A percentile compares a stretch with the other conserved stretches of the same genome.
These are phyloP conservation scores for Eragrostis tef DNA, from an alignment of 202 grass and related monocot species.

Conservation along the genomic window DNA sequence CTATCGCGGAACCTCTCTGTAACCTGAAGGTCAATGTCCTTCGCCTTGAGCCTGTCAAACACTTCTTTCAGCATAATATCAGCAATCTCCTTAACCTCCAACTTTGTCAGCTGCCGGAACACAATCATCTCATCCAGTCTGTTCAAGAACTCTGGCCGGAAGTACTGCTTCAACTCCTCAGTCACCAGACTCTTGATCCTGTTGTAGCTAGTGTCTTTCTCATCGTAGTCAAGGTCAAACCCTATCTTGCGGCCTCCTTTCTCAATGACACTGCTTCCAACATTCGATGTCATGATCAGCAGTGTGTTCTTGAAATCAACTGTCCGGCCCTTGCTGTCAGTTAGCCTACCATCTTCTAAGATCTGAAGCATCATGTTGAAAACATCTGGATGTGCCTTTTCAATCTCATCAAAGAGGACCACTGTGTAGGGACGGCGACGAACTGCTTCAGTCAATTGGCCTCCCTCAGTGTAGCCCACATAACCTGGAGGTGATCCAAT, in stretches of 20 bases:
- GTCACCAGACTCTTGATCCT: constrained; percentile 85
- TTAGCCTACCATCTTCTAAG: constrained; percentile 81
- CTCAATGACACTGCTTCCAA: constrained; percentile 86
- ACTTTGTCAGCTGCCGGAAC: constrained; percentile 82
- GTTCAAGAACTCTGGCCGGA: constrained; percentile 84
- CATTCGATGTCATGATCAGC: constrained; percentile 85
- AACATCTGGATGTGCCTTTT: constrained; percentile 91
- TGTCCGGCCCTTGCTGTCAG: constrained; percentile 80
- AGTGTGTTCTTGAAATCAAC: constrained; percentile 92
- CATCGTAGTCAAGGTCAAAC: constrained; percentile 77
- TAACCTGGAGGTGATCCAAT: constrained; percentile 93
- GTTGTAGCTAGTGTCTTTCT: constrained; percentile 89
- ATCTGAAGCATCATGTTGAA: constrained; percentile 99
- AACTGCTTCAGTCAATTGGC: constrained; percentile 85
- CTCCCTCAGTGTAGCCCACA: constrained; percentile 89
- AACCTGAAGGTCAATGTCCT: constrained; percentile 79
- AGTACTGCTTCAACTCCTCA: constrained; percentile 88
- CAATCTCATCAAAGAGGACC: constrained; percentile 89
- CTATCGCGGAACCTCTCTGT: constrained; percentile 85
- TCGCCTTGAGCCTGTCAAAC: constrained; percentile 76
- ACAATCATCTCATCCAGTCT: constrained; percentile 93
- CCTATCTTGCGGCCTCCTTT: constrained; percentile 84
- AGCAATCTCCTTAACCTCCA: constrained; percentile 90
- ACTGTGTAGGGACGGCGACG: constrained; percentile 79
- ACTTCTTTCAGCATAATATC: constrained; percentile 95